Evolutionary conservation across 306 rosid species (phyloP), one percentile per base, ranked within the genome.

Genomic region (Vicia sativa): DNA sequence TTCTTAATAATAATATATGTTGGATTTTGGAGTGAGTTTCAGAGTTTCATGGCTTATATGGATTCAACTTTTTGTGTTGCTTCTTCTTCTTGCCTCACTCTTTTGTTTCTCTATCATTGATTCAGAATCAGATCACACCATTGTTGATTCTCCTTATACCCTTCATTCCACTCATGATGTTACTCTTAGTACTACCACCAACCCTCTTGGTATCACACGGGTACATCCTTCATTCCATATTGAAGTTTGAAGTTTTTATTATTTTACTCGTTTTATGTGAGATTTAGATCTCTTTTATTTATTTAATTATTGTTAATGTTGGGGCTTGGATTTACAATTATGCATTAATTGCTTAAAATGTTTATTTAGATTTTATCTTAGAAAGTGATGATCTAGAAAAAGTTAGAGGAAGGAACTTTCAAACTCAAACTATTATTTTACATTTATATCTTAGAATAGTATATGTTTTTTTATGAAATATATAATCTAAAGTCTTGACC

Each of bases 31-130:
- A 43, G 96, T 80, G 43, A 79, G 62, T 78, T 74, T 67, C 74
- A 80, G 63, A 76, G 39, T 83, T 53, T 87, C 95, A 68, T 85
- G 95, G 87, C 87, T 93, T 7, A 73, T 90, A 11, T 93, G 90
- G 97, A 85, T 86, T 72, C 98, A 90, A 66, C 78, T 88, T 14
- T 37, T 93, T 0, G 81, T 90, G 0, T 66, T 85, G 5, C 25
- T 90, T 62, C 89, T 91, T 48, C 79, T 90, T 55, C 11, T 93
- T n/a, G 66, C 71, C 34, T 77, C 84, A 9, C 67, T 90, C 46
- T 90, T 60, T 58, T 76, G 73, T 69, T 79, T 87, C 77, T 77
- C 73, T 62, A 8, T 80, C 57, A 25, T 80, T 13, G 75, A 76
- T 61, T 28, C 67, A 45, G 75, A 76, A 57, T 28, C 67, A 45